Evolutionary conservation across 768 basidiomycete species (phyloP), one percentile per base, ranked within the genome.

Genomic region (Ramaria sp.): DNA sequence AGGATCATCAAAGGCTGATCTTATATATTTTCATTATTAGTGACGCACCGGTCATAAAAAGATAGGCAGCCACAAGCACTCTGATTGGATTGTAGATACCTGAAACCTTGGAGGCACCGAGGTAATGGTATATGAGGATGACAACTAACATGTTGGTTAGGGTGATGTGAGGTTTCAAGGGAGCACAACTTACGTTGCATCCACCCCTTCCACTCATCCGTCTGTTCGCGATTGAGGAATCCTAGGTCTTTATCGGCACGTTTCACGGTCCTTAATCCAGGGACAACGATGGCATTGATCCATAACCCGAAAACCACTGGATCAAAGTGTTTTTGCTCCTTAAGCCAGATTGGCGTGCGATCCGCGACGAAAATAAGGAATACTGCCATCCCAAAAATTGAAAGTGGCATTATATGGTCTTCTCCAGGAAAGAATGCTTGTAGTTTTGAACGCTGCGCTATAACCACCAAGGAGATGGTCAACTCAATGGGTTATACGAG

Each of bases 171-270:
- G 39, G 17, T 3, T 27, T 51, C 31, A n/a, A 27, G 15, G 22
- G 27, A 13, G 20, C 13, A 51, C 22, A n/a, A 22, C 86, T 56
- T 64, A 91, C 91, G 76, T 74, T 96, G 92, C 92, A 96, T 96
- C 92, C 92, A 96, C 3, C 92, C 92, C 69, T 95, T 95, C 92
- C 92, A 96, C 70, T 96, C 92, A 62, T 96, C 91, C 1, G 91
- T 95, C 68, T 95, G 91, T 51, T 93, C 89, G 57, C 92, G 78
- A 64, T 91, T 94, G 63, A 96, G 72, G 70, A 93, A 90, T 0
- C 92, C 92, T 52, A 87, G 70, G 65, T 96, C 91, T 64, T 86
- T 90, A 61, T 90, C 89, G 17, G 77, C 78, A 19, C 78, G 78
- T 65, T 81, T 83, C 61, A 89, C 69, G 1, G 84, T 88, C 10